Conservation (phyloP, 78 protist species). For the Dictyostelium capitatum region DNA sequence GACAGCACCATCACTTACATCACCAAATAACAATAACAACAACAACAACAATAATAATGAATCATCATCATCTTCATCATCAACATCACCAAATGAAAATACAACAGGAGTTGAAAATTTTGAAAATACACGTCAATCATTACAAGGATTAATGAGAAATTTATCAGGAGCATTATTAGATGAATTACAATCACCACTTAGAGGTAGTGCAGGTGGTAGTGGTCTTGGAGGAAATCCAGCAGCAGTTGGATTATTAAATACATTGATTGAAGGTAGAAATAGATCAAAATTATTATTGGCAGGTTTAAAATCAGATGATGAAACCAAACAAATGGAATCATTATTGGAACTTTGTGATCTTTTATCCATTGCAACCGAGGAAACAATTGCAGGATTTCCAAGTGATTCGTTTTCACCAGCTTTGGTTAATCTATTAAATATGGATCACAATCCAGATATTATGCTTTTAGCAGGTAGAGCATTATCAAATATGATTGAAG, state of each 20-base stretch:
- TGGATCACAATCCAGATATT: constrained; percentile 88
- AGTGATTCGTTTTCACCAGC: constrained; percentile 74
- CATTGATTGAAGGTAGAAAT: constrained; percentile 71
- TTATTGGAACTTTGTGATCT: constrained; percentile 90
- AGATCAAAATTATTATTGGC: constrained; percentile 46
- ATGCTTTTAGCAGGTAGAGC: constrained; percentile 89
- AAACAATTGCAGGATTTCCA: constrained; percentile 82
- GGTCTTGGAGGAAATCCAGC: constrained; percentile 2
- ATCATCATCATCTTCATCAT: neutral
- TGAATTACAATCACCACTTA: constrained; percentile 27
- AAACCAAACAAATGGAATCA: constrained; percentile 52
- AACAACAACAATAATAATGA: neutral
- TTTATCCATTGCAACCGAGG: constrained; percentile 92
- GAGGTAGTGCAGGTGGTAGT: neutral
- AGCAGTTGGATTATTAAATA: constrained; percentile 43
- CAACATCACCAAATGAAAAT: neutral
- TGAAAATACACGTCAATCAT: neutral
- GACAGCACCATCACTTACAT: neutral
- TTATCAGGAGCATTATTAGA: constrained; percentile 51
- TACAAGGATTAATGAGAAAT: constrained; percentile 72
- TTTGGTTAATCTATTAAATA: constrained; percentile 55
- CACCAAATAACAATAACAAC: constrained; percentile 35
- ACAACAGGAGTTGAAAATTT: neutral
- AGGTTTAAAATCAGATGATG: constrained; percentile 76
- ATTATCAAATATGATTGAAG: constrained; percentile 90